These are phyloP conservation scores for Coniochaeta hoffmannii DNA, from an alignment of 2,329 filamentous ascomycete species.

Conservation along the genomic window DNA sequence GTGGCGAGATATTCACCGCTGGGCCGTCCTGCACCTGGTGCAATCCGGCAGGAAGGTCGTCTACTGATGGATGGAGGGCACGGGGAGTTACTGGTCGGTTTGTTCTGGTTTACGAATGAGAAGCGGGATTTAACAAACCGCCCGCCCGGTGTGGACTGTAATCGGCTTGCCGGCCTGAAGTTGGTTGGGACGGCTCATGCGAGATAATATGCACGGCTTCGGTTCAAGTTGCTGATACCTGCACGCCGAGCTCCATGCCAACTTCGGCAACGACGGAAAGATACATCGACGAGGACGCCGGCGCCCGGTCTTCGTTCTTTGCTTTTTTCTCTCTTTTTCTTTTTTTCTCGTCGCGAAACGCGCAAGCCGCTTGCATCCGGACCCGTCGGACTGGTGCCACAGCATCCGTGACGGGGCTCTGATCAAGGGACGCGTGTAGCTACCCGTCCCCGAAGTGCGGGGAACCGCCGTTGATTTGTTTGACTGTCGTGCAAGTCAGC, in stretches of 20 bases:
- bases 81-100: not conserved
- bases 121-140: not conserved
- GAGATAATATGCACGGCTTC: not conserved
- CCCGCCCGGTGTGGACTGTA: not conserved
- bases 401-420: not conserved
- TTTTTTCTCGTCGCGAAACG: not conserved
- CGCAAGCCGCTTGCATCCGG: not conserved
- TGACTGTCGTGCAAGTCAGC: not conserved
- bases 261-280: not conserved
- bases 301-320: not conserved
- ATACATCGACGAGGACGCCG: not conserved
- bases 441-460: not conserved
- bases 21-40: not conserved
- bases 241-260: not conserved
- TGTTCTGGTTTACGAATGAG: too few species aligned
- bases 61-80: not conserved
- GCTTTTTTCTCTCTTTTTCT: not conserved
- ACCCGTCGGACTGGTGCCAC: not conserved
- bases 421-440: not conserved
- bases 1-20: not conserved
- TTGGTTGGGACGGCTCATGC: not conserved
- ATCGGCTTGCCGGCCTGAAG: not conserved
- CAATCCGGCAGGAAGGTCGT: not conserved
- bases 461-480: not conserved
- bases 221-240: not conserved